Evolutionary conservation across 2,329 filamentous ascomycete genomes (phyloP).

Genomic region (Phialophora verrucosa): DNA sequence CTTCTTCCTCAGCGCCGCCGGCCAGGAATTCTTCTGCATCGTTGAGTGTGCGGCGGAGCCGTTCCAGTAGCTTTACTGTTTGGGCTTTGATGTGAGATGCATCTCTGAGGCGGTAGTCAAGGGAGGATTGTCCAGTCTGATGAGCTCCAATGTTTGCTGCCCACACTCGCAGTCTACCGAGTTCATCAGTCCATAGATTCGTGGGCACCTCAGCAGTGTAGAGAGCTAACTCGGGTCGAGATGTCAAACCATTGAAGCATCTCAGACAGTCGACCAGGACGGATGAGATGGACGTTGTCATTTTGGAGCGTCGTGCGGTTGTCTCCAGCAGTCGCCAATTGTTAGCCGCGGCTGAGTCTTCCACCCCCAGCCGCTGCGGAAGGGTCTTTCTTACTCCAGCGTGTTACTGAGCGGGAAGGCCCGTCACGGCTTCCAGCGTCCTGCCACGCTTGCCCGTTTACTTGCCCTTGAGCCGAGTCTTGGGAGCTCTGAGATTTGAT

Average conservation of each 20-base stretch:
- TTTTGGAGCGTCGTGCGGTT: background rate
- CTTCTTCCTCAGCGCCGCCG: background rate
- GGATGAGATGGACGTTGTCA: constrained; percentile 3
- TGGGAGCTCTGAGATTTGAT: background rate
- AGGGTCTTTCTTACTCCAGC: background rate
- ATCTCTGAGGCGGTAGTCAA: constrained; percentile 44
- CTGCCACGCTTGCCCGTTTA: background rate
- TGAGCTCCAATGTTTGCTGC: constrained; percentile 45
- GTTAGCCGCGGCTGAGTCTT: background rate
- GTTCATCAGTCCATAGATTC: constrained; percentile 23
- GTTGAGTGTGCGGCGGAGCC: constrained; percentile 31
- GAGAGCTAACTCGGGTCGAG: background rate
- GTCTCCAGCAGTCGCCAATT: too few species aligned
- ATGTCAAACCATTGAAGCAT: background rate
- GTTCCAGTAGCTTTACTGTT: constrained; percentile 30
- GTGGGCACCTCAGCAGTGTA: constrained; percentile 6
- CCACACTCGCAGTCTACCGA: constrained; percentile 38
- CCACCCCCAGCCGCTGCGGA: background rate
- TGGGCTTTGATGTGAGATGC: constrained; percentile 37
- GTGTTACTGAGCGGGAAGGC: background rate
- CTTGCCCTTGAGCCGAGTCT: background rate
- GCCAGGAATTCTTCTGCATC: constrained; percentile 30
- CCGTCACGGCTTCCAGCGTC: background rate
- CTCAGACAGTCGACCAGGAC: constrained; percentile 7
- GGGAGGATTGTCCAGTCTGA: constrained; percentile 40